Conservation (phyloP, 306 rosid genomes). For the Lathyrus oleraceus region DNA sequence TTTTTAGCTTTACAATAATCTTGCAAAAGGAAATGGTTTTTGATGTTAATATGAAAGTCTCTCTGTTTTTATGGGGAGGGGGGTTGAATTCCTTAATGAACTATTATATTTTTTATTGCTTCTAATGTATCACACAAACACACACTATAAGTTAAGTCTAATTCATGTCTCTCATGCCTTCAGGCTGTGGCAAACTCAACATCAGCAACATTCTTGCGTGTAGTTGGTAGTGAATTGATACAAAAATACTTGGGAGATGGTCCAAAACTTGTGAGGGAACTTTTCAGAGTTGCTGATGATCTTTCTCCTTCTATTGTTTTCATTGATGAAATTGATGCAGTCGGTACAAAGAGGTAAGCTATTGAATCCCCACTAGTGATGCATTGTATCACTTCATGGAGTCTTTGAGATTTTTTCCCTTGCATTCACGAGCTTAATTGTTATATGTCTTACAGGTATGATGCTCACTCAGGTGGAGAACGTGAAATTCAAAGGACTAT, state of each 20-base stretch:
- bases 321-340: constrained; percentile 95
- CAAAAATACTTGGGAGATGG: constrained; percentile 98
- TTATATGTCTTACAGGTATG: constrained; percentile 60
- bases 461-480: constrained; percentile 98
- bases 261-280: constrained; percentile 95
- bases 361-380: constrained; percentile 17
- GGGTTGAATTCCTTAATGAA: background rate
- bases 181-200: constrained; percentile 99
- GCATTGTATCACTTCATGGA: background rate
- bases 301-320: constrained; percentile 96
- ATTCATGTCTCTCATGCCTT: constrained; percentile 26
- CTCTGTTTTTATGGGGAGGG: background rate
- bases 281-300: constrained; percentile 96
- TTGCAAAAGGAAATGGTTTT: constrained; percentile 2
- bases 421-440: constrained; percentile 21
- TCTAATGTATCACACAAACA: constrained; percentile 2
- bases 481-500: constrained; percentile 96
- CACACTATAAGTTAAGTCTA: constrained; percentile 25
- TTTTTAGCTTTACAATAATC: background rate
- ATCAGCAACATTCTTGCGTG: constrained; percentile 97
- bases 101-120: background rate
- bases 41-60: constrained; percentile 7
- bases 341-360: constrained; percentile 91
- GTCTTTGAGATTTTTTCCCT: constrained; percentile 6
- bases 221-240: constrained; percentile 97